Base-by-base conservation (phyloP, 345 rosid species). In the Chamaenerion angustifolium region DNA sequence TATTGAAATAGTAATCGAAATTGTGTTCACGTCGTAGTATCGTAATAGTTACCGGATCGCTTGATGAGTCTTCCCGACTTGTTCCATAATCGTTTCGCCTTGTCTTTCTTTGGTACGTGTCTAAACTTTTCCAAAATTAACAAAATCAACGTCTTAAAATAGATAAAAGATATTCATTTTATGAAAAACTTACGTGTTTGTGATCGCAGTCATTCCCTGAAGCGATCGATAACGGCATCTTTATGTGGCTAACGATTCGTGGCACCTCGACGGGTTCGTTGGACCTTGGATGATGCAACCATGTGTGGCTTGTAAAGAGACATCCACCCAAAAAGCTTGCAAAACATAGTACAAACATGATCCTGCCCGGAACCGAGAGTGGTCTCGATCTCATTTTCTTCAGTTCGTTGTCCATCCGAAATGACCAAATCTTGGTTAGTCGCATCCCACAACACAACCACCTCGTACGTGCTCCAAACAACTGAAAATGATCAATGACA, bases 291-390 rank as follows among this genome's bases (percentile, higher is more conserved):
- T 63, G 23, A 19, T 9, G 54, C 40, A 62, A 69, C 79, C 76
- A 72, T 6, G 66, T 68, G 49, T 69, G 68, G 63, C 71, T 60
- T 3, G 67, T 60, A 59, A 88, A 75, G 19, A 88, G 60, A 3
- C 92, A 77, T 9, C 96, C 94, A 3, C 79, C 84, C 31, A 84
- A 76, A 64, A 88, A 88, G 75, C 88, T 68, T 1, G 78, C 82
- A 1, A 79, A 61, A 57, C 94, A 88, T 10, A 79, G 57, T 12
- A 68, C 71, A 16, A 78, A 56, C 49, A 81, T 68, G n/a, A 73
- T 69, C 71, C 81, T 84, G 40, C 82, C 85, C 1, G 92, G 72
- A 56, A 66, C 63, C 18, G 92, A 74, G 56, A 66, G 60, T 16
- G 77, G 71, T 65, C 79, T 88, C 15, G 72, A 79, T 61, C 85